These are phyloP conservation scores for Curvularia sp. DNA, from an alignment of 2,329 filamentous ascomycete genomes.

Conservation along the genomic window DNA sequence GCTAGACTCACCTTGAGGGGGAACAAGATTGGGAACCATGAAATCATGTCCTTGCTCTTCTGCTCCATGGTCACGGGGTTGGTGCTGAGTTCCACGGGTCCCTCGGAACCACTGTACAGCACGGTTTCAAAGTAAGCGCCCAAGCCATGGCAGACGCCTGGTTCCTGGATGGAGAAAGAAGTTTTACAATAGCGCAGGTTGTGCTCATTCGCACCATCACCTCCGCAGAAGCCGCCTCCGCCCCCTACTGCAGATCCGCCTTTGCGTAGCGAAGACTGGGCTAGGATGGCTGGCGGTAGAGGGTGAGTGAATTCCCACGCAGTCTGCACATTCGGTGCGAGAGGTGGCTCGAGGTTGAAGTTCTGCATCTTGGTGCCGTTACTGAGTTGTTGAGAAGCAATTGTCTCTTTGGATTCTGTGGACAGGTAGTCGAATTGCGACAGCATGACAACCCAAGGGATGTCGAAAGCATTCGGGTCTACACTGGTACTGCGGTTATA, in stretches of 20 bases:
- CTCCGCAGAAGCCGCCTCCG: constrained; percentile 75
- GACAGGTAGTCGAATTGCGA: constrained; percentile 89
- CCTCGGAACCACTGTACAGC: constrained; percentile 70
- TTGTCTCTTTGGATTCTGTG: constrained; percentile 51
- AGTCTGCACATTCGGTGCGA: constrained; percentile 66
- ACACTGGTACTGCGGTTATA: constrained; percentile 62
- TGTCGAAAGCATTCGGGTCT: constrained; percentile 80
- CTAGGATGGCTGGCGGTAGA: constrained; percentile 66
- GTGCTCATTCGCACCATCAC: constrained; percentile 86
- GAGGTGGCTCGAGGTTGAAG: constrained; percentile 42
- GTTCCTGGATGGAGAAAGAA: constrained; percentile 77
- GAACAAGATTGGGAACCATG: constrained; percentile 99
- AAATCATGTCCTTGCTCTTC: constrained; percentile 98
- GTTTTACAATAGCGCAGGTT: constrained; percentile 82
- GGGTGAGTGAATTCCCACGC: constrained; percentile 85
- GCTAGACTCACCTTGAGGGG: constrained; percentile 77
- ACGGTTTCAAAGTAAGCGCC: constrained; percentile 97
- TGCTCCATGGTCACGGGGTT: constrained; percentile 88
- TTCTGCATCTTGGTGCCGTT: constrained; percentile 43
- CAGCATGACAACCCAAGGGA: constrained; percentile 92
- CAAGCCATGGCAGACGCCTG: constrained; percentile 87
- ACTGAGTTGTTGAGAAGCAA: constrained; percentile 61
- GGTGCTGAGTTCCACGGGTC: constrained; percentile 84
- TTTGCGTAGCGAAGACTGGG: constrained; percentile 63
- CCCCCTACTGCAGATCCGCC: constrained; percentile 72